Evolutionary conservation across 805 yeast species (phyloP), one percentile per base, ranked within the genome.

Genomic region (Alloascoidea africana): DNA sequence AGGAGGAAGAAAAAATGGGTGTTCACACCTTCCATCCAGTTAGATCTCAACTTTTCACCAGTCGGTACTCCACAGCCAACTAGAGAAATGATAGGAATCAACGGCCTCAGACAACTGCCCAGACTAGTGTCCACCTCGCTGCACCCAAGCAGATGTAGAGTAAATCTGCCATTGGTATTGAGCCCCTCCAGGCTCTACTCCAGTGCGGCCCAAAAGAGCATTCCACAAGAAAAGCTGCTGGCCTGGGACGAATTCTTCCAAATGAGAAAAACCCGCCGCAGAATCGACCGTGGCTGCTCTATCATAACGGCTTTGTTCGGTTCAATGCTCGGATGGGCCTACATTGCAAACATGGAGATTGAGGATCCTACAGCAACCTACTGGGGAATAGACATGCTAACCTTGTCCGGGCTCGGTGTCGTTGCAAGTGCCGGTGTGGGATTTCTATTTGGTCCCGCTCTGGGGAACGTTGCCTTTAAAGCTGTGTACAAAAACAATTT

Each of bases 311-410:
- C 87, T 0, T 38, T 81, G 5, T 48, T 67, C 4, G 85, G 93
- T 2, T 71, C 83, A 16, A 62, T 66, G 11, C 51, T 67, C 3
- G 77, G 96, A 2, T 82, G 87, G 73, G 72, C 71, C 1, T 77
- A 75, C 53, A 63, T 87, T 37, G 76, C 95, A 18, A 79, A 81
- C 47, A 63, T 81, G 46, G 91, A 84, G 52, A 73, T 91, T 42
- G n/a, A n/a, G n/a, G 96, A 89, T 54, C 81, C 89, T 27, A 85
- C 94, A 34, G 83, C 84, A 54, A 70, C 75, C 42, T 68, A 89
- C 36, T 70, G 81, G 58, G 98, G 97, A 2, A 66, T 89, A 42
- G 97, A 91, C 52, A 85, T 94, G n/a, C 64, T 83, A 47, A 72
- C 82, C 55, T 83, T 84, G 32, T 68, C 79, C 51, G 76, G 81